Evolutionary conservation across 495 filamentous ascomycete species (phyloP), one percentile per base, ranked within the genome.

Genomic region (Aspergillus affinis): DNA sequence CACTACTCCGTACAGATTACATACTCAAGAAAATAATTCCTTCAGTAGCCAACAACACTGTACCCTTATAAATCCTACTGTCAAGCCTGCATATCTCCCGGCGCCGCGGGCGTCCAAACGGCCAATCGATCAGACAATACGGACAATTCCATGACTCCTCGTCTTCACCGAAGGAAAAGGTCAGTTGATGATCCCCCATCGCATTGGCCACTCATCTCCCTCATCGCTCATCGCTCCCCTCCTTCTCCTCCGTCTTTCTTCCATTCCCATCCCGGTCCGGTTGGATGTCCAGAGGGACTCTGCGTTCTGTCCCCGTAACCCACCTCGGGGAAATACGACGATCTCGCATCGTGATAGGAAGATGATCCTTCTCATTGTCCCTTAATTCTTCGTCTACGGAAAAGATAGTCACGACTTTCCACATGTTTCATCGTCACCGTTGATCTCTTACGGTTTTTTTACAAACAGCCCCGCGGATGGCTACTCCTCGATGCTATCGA

Each of bases 41-140:
- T n/a, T n/a, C n/a, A n/a, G n/a, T n/a, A n/a, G n/a, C n/a, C n/a
- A n/a, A n/a, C n/a, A n/a, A n/a, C n/a, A n/a, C n/a, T n/a, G n/a
- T n/a, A n/a, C n/a, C n/a, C n/a, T n/a, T n/a, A n/a, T n/a, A n/a
- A 26, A 26, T 26, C 23, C 23, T 4, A 26, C 26, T 50, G 56
- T 29, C 51, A 59, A 58, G 56, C 23, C 23, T 59, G 52, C 59
- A 58, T 62, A 55, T 54, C 26, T 57, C 56, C 57, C 54, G 54
- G 57, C 48, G 51, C 54, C 54, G 49, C 36, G 26, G 10, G n/a
- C 54, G n/a, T 9, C n/a, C 46, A 36, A 49, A 27, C 55, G 51
- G 57, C 65, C 65, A 67, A 64, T 67, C 36, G 49, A 61, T 58
- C 23, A 58, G 48, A 20, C 57, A 54, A 54, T 54, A 23, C 54